Base-by-base conservation (phyloP, 2,329 filamentous ascomycete genomes). In the Diplodia sapinea region DNA sequence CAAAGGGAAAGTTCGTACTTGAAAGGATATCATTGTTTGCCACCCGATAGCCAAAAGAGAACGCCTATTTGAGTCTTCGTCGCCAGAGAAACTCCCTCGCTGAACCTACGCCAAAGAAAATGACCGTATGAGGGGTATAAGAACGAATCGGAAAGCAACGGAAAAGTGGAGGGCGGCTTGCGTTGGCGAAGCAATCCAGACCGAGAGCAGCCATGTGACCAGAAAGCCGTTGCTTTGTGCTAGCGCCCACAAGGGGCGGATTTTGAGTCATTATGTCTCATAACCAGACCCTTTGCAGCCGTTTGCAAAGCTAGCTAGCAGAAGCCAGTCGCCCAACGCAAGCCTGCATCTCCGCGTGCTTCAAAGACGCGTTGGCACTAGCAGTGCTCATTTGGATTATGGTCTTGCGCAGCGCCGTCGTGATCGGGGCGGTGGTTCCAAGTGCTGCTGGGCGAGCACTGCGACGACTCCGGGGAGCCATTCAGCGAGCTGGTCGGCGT, bases 391-490 rank as follows among this genome's bases (percentile, higher is more conserved):
- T 29, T 38, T 11, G 40, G 57, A 29, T 20, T 40, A 23, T 62
- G 26, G 33, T 57, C 12, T 6, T 50, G 26, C 4, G 56, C 36
- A 6, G 38, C n/a, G 38, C 38, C 36, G 40, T 62, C 26, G 4
- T 43, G 26, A 17, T 49, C n/a, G 26, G 26, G 17, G 31, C n/a
- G n/a, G 12, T 51, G 59, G 47, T 63, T 50, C 43, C 43, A 63
- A 13, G 59, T 51, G 43, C 43, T 71, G 12, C 73, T 69, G 13
- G 77, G 77, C 47, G 73, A 78, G 66, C 78, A 75, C 72, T 78
- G 75, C 49, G 76, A 78, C 23, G 72, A 74, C 69, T 79, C 76
- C 1, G 77, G 77, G n/a, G 76, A 78, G 68, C 69, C 77, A 68
- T 79, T 75, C 38, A 79, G 78, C 50, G 77, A 80, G 49, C 72